A percentile compares a stretch with the other conserved stretches of the same genome.
Conservation (phyloP, 257 asterid species). For the Solanum etuberosum region DNA sequence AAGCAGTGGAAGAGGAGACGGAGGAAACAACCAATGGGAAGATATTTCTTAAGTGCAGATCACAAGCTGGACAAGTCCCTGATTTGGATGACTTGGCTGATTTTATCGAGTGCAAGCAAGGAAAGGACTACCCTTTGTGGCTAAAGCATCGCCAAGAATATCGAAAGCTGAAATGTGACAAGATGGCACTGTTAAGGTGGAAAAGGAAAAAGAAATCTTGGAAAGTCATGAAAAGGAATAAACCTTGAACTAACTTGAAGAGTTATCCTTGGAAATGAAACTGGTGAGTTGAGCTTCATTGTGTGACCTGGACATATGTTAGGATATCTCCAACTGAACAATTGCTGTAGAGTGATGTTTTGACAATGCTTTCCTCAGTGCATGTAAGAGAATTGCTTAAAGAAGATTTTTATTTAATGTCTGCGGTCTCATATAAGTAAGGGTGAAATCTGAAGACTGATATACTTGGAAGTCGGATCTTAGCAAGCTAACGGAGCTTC, state of each 20-base stretch:
- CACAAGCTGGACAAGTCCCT: not conserved
- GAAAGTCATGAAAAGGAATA: constrained; percentile 30
- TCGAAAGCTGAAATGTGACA: constrained; percentile 44
- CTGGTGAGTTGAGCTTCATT: not conserved
- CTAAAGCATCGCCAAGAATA: constrained; percentile 43
- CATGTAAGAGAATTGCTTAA: not conserved
- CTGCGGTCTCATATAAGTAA: not conserved
- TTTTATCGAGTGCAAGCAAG: constrained; percentile 56
- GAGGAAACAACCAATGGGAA: constrained; percentile 63
- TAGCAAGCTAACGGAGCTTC: not conserved
- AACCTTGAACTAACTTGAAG: not conserved
- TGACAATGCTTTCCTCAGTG: not conserved
- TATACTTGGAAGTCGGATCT: not conserved
- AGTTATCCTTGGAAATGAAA: not conserved
- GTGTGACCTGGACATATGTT: not conserved
- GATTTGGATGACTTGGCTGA: constrained; percentile 45
- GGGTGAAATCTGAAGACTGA: not conserved
- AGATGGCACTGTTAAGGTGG: constrained; percentile 55
- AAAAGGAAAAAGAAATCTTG: constrained; percentile 44
- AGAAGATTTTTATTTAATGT: not conserved
- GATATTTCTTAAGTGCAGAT: constrained; percentile 43
- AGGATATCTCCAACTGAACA: not conserved
- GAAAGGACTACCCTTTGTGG: constrained; percentile 64
- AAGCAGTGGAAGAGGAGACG: constrained; percentile 41
- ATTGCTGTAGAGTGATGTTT: not conserved